A percentile compares a stretch with the other conserved stretches of the same genome.
Conservation (phyloP, 768 basidiomycete species). For the Tricholoma saponaceum region DNA sequence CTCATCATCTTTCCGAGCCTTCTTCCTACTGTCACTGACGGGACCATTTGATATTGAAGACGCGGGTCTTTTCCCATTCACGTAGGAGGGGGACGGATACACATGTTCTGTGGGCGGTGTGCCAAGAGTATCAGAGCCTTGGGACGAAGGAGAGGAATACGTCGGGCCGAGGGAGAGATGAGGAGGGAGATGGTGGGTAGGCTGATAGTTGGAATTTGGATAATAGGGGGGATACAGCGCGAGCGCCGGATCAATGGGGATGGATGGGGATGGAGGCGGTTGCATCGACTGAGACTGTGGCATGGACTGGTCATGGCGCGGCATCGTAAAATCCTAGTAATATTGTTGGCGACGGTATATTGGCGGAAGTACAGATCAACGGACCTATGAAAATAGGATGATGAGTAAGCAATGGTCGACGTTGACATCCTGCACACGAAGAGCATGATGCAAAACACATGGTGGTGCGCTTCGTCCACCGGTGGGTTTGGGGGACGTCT, state of each 20-base stretch:
- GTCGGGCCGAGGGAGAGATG: slow-evolving; percentile 54
- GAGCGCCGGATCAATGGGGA: slow-evolving; percentile 69
- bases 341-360: slow-evolving; percentile 19
- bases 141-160: slow-evolving; percentile 77
- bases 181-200: slow-evolving; percentile 45
- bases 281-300: slow-evolving; percentile 46
- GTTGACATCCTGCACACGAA: slow-evolving; percentile 19
- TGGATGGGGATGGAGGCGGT: slow-evolving; percentile 47
- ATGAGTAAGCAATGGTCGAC: slow-evolving; percentile 32
- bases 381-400: slow-evolving; percentile 27
- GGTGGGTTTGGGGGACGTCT: neutral
- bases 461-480: neutral
- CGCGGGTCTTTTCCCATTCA: slow-evolving; percentile 66
- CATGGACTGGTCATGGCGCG: slow-evolving; percentile 38
- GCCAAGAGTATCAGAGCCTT: slow-evolving; percentile 72
- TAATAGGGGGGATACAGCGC: slow-evolving; percentile 68
- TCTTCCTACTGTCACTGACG: slow-evolving; percentile 48
- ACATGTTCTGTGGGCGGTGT: slow-evolving; percentile 67
- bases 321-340: slow-evolving; percentile 38
- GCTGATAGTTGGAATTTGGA: slow-evolving; percentile 41
- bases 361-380: slow-evolving; percentile 23
- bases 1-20: slow-evolving; percentile 59
- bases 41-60: slow-evolving; percentile 39
- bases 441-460: neutral
- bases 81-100: slow-evolving; percentile 46